Evolutionary conservation across 495 filamentous ascomycete species (phyloP), one percentile per base, ranked within the genome.

Genomic region (Trichoderma orchidacearum): DNA sequence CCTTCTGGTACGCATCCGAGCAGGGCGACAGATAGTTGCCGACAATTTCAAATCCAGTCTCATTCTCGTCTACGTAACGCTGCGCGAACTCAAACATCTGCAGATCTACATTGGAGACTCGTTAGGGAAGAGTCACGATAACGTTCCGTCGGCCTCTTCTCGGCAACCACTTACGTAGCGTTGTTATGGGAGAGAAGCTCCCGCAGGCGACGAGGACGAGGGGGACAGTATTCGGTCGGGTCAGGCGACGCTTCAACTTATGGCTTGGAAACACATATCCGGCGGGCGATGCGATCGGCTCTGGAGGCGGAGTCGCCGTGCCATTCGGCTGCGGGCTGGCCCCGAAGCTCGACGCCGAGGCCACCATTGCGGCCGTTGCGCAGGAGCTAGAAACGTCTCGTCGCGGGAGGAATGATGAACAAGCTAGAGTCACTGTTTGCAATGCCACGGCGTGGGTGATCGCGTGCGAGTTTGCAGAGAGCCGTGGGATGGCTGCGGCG

Each of bases 81-180:
- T 81, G 79, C 2, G 88, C 88, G 85, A 92, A 89, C 62, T 94
- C 90, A 64, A 95, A 95, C 89, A 96, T 92, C 66, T 90, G 87
- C 54, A 96, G 76, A 67, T 96, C 89, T 30, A 96, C 61, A 86
- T 83, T 17, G 89, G 90, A 56, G 17, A 34, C 56, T 27, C 52
- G 48, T 60, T 30, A 34, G 25, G 3, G 35, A 53, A 50, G 38
- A 23, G 57, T 61, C 53, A 68, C n/a, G n/a, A n/a, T n/a, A n/a
- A n/a, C n/a, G n/a, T n/a, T n/a, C n/a, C n/a, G n/a, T n/a, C n/a
- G n/a, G 60, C 11, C 52, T 31, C 21, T 54, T 1, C 18, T 7
- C 17, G 28, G 9, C 18, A 3, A 23, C 51, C 1, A 53, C 51
- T 48, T 48, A 48, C 51, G 51, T 13, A 53, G 30, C 12, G 51